These are phyloP conservation scores for Lodderomyces elongisporus DNA, from an alignment of 1,139 yeast genomes.

Conservation along the genomic window DNA sequence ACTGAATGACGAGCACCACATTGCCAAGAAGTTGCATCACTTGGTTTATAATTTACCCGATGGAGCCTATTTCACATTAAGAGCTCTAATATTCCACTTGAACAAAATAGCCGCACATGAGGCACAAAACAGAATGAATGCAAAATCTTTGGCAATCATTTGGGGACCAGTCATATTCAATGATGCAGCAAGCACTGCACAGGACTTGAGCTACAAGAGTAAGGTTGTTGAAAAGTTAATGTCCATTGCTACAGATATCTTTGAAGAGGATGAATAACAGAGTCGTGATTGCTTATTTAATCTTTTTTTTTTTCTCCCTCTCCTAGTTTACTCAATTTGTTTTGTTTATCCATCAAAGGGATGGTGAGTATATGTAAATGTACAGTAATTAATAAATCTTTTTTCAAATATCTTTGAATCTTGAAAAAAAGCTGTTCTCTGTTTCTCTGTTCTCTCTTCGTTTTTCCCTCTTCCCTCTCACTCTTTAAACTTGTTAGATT, in stretches of 20 bases:
- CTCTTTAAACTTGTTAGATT: background rate
- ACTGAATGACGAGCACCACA: slow-evolving; percentile 42
- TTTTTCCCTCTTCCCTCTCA: slow-evolving; percentile 1
- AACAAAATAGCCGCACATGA: slow-evolving; percentile 66
- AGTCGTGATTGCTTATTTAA: slow-evolving; percentile 1
- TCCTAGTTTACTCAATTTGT: too few species aligned
- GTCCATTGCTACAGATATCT: slow-evolving; percentile 79
- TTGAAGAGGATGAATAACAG: slow-evolving; percentile 56
- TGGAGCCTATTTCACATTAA: slow-evolving; percentile 86
- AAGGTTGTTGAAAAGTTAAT: slow-evolving; percentile 80
- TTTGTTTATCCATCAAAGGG: too few species aligned
- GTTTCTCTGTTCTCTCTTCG: too few species aligned
- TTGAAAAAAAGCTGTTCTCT: too few species aligned
- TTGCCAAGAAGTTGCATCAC: slow-evolving; percentile 77
- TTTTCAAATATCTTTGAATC: too few species aligned
- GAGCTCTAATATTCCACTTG: slow-evolving; percentile 80
- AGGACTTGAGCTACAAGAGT: slow-evolving; percentile 77
- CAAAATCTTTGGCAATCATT: slow-evolving; percentile 72
- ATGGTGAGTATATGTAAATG: too few species aligned
- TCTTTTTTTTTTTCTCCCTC: slow-evolving; percentile 2
- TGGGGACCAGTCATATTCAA: slow-evolving; percentile 91
- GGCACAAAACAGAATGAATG: slow-evolving; percentile 70
- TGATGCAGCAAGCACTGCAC: slow-evolving; percentile 59
- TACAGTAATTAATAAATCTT: too few species aligned
- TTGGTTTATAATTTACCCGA: slow-evolving; percentile 87